A percentile compares a stretch with the other conserved stretches of the same genome.
phyloP scores from a whole-genome alignment of 225 moss, liverwort and hornwort genomes.

The Takakia lepidozioides region DNA sequence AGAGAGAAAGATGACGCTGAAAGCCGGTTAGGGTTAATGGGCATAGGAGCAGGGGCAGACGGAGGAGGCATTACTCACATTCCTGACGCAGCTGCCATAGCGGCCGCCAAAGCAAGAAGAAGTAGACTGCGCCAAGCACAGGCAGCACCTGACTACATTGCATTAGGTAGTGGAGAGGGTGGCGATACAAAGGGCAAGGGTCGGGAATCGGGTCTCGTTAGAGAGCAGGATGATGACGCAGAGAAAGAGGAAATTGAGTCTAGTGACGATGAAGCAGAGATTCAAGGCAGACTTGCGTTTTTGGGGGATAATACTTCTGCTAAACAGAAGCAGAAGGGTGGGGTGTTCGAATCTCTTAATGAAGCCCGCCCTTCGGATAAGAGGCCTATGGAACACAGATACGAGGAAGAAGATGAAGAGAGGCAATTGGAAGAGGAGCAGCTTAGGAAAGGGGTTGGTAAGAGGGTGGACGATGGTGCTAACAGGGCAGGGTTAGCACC shows the following conservation, averaged over 20 bases:
- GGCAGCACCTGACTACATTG: constrained; percentile 90
- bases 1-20: constrained; percentile 78
- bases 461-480: constrained; percentile 77
- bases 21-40: constrained; percentile 92
- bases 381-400: constrained; percentile 41
- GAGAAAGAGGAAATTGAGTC: constrained; percentile 67
- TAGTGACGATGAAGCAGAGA: constrained; percentile 89
- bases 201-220: constrained; percentile 35
- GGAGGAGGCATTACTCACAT: constrained; percentile 88
- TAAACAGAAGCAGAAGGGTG: constrained; percentile 47
- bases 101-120: constrained; percentile 90
- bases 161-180: constrained; percentile 69
- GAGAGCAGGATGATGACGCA: constrained; percentile 13
- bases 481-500: constrained; percentile 25
- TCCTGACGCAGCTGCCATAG: constrained; percentile 93
- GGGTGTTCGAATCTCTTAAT: constrained; percentile 74
- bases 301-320: constrained; percentile 53
- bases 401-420: constrained; percentile 95
- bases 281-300: constrained; percentile 85
- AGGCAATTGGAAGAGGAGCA: constrained; percentile 97
- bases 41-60: constrained; percentile 87
- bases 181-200: constrained; percentile 53
- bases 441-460: constrained; percentile 87
- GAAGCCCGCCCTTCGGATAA: constrained; percentile 19
- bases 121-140: constrained; percentile 90